Base-by-base conservation (phyloP, 495 filamentous ascomycete species). In the Penicillium steckii region DNA sequence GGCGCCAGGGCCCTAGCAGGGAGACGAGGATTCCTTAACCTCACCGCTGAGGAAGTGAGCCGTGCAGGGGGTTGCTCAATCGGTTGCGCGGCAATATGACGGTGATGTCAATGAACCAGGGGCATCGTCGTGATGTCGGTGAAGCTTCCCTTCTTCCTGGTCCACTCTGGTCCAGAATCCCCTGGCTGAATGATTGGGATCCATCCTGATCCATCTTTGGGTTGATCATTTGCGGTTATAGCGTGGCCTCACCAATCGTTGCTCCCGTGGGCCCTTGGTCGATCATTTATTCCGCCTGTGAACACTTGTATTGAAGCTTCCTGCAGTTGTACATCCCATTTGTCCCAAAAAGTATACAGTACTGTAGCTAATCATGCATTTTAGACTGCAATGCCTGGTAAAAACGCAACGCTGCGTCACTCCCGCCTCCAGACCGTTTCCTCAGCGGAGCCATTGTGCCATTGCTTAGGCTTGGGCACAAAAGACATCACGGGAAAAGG, bases 81-180 rank as follows among this genome's bases (percentile, higher is more conserved):
- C 38, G 38, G 19, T 41, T 41, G 38, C 38, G 23, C 40, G 46
- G 42, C 45, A 27, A 22, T 44, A 37, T 42, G 47, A 48, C 35
- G 23, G 48, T 52, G 57, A 56, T 60, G 57, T 60, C 57, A 60
- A 60, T 49, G 48, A 60, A 56, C 57, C 57, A 56, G 57, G 57
- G 57, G 53, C 38, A 26, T 37, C 57, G 52, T 43, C 46, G 50
- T 46, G 49, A 56, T 53, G 29, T 52, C 27, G 38, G 38, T 41
- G 38, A 41, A 41, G 38, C 38, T 45, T 30, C 29, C 26, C 26
- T 24, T 40, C 43, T 12, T 23, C 24, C 25, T 30, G 44, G 29
- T 56, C 57, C 57, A 56, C 57, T 56, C 40, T 27, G 53, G 57
- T 56, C 57, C 53, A 60, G 57, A 60, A 44, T 52, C 44, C 29